Base-by-base conservation (phyloP, 2,329 filamentous ascomycete species). In the Ceratocystis papillata region DNA sequence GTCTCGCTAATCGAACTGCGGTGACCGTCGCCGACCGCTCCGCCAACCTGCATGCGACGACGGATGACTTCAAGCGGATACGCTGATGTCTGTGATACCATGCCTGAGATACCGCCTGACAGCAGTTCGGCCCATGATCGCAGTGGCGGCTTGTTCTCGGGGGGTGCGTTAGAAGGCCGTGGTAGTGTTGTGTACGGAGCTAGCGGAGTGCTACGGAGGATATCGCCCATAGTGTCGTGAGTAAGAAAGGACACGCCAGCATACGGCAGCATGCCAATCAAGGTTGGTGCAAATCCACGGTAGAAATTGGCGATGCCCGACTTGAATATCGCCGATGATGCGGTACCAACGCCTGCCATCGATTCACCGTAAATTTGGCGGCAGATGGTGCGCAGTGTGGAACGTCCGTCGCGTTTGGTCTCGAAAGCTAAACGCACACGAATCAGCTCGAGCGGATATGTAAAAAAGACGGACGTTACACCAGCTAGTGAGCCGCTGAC, bases 241-340 rank as follows among this genome's bases (percentile, higher is more conserved):
- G 90, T 96, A 50, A 99, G 82, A 77, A 99, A 99, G 0, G 91
- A 96, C 72, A 95, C 87, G 71, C 94, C 94, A 0, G 94, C 94
- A 73, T 99, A 99, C 0, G 94, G 94, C 0, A 99, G 79, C 93
- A 99, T 99, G 71, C 94, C 94, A 68, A 95, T 80, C 4, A 99
- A 76, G 0, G 94, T 97, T 0, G 93, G 89, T 0, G 86, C 84
- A 75, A 99, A 99, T 62, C 94, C 94, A 62, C 94, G 86, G 76
- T 96, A 99, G 75, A 99, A 99, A 75, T 99, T 99, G 66, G 84
- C 76, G 0, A 97, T 74, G 3, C 93, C 93, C 10, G 81, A 81
- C 30, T 79, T 80, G 0, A 84, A 77, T 15, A 65, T 22, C 5
- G 63, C 25, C 1, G 66, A 22, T 7, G 46, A 37, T n/a, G 10